Base-by-base conservation (phyloP, 805 yeast genomes). In the Saccharomycopsis babjevae region DNA sequence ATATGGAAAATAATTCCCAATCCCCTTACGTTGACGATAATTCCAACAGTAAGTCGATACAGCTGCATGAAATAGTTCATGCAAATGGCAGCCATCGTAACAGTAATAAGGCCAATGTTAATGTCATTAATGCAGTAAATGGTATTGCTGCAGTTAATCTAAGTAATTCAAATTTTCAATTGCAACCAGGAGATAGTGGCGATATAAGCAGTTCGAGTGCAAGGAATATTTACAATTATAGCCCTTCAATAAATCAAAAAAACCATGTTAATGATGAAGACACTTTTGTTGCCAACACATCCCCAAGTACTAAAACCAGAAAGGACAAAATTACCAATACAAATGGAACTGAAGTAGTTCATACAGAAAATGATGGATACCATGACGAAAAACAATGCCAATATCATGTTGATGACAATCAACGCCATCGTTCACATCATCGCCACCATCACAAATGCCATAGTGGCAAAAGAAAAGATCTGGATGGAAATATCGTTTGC, bases 391-490 rank as follows among this genome's bases (percentile, higher is more conserved):
- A 46, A 8, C 30, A 46, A 11, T 10, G 32, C 28, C 32, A 11
- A 1, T 15, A 46, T 46, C 3, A 3, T 46, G 13, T 11, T 46
- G 15, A 7, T 46, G 16, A 5, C n/a, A 46, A 18, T 46, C 30
- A 22, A 3, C 32, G 32, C n/a, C 52, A 46, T 46, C 52, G 46
- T 40, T 40, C 46, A 20, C 46, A 46, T 46, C 50, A 20, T 43
- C 58, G 42, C 11, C 50, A 56, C 30, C 58, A 56, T 56, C 56
- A 52, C 16, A 30, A n/a, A 13, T 16, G 55, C n/a, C 55, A 50
- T 18, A 30, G 16, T 50, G 8, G n/a, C 10, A 50, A 34, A 7
- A 16, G 43, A 55, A 55, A 30, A 36, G 57, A 55, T 20, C 38
- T 10, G 22, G 38, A 25, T 36, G 50, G 22, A 1, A 30, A 55